Evolutionary conservation across 176 grass and related monocot genomes (phyloP).

Genomic region (Puccinellia tenuiflora): DNA sequence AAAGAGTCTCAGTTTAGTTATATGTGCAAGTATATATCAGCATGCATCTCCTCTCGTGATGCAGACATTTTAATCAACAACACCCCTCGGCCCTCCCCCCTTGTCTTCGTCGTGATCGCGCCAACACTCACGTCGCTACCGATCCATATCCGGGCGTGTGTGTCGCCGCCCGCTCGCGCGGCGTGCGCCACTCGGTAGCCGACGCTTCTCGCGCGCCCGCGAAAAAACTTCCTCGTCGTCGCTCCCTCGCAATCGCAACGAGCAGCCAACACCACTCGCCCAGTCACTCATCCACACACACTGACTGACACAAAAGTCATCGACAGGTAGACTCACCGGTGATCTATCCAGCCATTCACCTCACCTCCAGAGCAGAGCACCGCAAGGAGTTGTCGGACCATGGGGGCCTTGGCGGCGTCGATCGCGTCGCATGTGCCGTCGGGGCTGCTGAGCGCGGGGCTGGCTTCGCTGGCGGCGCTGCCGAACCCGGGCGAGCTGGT

Average conservation of each 20-base stretch:
- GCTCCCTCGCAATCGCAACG: background rate
- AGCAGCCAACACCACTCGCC: background rate
- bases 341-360: background rate
- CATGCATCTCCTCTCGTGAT: no score
- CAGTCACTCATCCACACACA: background rate
- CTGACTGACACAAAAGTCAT: no score
- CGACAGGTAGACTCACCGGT: no score
- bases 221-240: background rate
- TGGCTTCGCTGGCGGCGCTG: slow-evolving; percentile 12
- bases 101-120: no score
- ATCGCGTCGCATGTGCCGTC: slow-evolving; percentile 36
- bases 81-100: no score
- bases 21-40: no score
- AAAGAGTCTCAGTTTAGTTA: no score
- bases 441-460: slow-evolving; percentile 4
- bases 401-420: slow-evolving; percentile 25
- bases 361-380: background rate
- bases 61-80: no score
- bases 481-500: slow-evolving; percentile 31
- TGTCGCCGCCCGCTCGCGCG: background rate
- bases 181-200: background rate
- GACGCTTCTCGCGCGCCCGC: slow-evolving; percentile 18
- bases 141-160: background rate
- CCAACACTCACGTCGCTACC: background rate
- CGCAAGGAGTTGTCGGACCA: background rate